Base-by-base conservation (phyloP, 768 basidiomycete genomes). In the Trametes maxima region DNA sequence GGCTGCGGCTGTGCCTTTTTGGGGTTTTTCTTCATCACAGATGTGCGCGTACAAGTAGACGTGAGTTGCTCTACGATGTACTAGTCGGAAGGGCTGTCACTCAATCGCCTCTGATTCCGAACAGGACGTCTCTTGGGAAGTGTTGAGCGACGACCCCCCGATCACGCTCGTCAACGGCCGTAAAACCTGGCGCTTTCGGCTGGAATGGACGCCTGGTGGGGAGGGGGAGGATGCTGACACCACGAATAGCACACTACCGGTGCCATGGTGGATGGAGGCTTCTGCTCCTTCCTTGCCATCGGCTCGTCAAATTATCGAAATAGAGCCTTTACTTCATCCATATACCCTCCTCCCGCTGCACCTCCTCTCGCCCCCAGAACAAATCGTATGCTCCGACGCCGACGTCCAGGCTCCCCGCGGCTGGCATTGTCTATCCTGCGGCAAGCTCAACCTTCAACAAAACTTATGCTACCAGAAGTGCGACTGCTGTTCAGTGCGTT, bases 401-500 rank as follows among this genome's bases (percentile, higher is more conserved):
- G 65, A 66, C 13, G 48, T 57, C 19, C 36, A 42, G 6, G 24
- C 46, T 1, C 21, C 24, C 36, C 40, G 40, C 12, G 64, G 60
- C 13, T 66, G 65, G 65, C 59, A 60, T 21, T 66, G 65, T 42
- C 14, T 16, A 3, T 24, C 17, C 10, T 66, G 65, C n/a, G 61
- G 61, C 5, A 46, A 40, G 22, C 44, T 66, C 21, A 66, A 66
- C 42, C 37, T 62, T 0, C 60, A 63, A 35, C 61, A 53, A 19
- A 66, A 66, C 19, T 22, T 66, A 14, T 59, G 61, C 22, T 45
- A 16, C 11, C 65, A 66, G 54, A 48, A 14, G n/a, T 66, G 65
- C 51, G 45, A n/a, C 21, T 1, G 39, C 21, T 66, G 65, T 22
- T 52, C 37, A 28, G 65, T 60, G 21, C 14, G 60, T 59, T 11